phyloP scores from a whole-genome alignment of 495 filamentous ascomycete species.

The Talaromyces proteolyticus region DNA sequence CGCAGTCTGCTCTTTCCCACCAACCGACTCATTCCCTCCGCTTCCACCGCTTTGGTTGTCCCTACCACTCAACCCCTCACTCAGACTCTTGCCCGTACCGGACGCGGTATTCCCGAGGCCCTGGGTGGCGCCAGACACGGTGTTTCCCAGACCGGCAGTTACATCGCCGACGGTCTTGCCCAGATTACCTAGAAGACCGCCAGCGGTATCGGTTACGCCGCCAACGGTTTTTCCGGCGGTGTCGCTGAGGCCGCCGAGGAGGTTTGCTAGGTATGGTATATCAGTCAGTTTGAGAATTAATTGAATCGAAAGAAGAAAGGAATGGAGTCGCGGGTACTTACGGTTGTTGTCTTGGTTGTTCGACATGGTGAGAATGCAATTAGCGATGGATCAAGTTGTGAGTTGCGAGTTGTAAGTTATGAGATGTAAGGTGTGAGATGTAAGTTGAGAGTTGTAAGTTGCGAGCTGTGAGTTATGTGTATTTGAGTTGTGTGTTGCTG shows the following conservation, averaged over 20 bases:
- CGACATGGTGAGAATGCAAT: neutral
- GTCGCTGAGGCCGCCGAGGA: slow-evolving; percentile 27
- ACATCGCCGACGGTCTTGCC: slow-evolving; percentile 29
- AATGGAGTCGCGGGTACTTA: neutral
- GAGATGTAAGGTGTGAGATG: too few species aligned
- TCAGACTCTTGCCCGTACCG: slow-evolving; percentile 11
- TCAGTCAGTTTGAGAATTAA: neutral
- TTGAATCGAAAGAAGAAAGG: neutral
- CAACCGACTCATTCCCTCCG: neutral
- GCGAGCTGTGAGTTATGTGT: too few species aligned
- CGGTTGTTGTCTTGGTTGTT: slow-evolving; percentile 2
- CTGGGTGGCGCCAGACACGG: slow-evolving; percentile 23
- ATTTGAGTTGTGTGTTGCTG: too few species aligned
- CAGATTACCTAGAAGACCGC: slow-evolving; percentile 24
- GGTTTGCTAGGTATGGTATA: neutral
- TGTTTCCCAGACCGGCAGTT: slow-evolving; percentile 25
- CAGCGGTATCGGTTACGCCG: slow-evolving; percentile 28
- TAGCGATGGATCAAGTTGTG: neutral
- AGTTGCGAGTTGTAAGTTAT: too few species aligned
- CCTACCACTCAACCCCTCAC: neutral
- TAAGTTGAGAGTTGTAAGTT: too few species aligned
- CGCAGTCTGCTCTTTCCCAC: slow-evolving; percentile 8
- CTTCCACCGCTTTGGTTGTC: neutral
- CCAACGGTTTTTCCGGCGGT: slow-evolving; percentile 31
- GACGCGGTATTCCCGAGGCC: slow-evolving; percentile 30